Conservation (phyloP, 2,329 filamentous ascomycete species). For the Drechslerella dactyloides region DNA sequence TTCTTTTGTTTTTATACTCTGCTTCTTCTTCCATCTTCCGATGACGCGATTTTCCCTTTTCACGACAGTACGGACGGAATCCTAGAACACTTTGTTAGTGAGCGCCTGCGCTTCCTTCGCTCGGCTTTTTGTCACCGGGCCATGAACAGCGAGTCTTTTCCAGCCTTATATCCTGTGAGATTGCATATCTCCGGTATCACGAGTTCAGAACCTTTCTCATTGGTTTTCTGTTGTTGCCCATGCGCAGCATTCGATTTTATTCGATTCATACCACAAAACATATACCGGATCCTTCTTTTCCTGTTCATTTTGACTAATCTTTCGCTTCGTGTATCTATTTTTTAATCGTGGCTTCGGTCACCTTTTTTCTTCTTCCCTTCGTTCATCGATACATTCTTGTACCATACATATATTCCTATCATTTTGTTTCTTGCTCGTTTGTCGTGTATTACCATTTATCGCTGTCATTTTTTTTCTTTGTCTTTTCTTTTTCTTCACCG, state of each 20-base stretch:
- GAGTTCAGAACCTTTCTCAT: slow-evolving; percentile 1
- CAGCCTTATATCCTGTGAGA: slow-evolving; percentile 3
- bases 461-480: background rate
- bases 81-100: background rate
- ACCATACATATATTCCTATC: background rate
- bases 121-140: background rate
- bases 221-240: background rate
- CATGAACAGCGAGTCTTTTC: slow-evolving; percentile 31
- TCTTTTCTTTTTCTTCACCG: background rate
- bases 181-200: slow-evolving; percentile 4
- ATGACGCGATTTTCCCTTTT: background rate
- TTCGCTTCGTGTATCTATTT: background rate
- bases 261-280: no score
- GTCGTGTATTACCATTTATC: background rate
- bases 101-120: background rate
- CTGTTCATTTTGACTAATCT: no score
- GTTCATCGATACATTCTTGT: no score
- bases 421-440: background rate
- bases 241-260: background rate
- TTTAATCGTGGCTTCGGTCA: background rate
- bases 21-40: no score
- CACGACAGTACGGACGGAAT: background rate
- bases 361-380: no score
- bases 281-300: background rate
- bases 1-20: no score